A percentile compares a stretch with the other conserved stretches of the same genome.
These are phyloP conservation scores for Actinomortierella ambigua DNA, from an alignment of 371 early-diverging fungal species.

Conservation along the genomic window DNA sequence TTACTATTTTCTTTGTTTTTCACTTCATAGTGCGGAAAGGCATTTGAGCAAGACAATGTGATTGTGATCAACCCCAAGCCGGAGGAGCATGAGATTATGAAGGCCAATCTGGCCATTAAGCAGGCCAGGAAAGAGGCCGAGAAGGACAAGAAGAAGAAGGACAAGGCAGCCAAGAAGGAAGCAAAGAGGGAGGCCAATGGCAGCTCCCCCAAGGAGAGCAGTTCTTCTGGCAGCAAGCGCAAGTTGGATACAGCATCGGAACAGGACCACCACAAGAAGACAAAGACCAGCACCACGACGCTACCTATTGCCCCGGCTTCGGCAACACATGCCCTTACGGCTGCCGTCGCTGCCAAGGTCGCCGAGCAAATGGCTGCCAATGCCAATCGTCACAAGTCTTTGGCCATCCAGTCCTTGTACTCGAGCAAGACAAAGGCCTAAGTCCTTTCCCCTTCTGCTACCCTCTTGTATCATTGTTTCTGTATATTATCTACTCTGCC, in stretches of 20 bases:
- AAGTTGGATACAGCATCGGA: conserved; percentile 19
- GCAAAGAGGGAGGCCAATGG: conserved; percentile 47
- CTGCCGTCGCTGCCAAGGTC: conserved; percentile 59
- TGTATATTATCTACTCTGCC: no score
- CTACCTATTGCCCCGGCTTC: conserved; percentile 12
- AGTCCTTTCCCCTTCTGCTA: no score
- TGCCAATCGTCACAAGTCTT: conserved; percentile 33
- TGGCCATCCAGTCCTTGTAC: conserved; percentile 36
- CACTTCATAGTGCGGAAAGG: conserved; percentile 65
- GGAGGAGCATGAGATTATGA: conserved; percentile 65
- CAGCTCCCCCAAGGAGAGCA: conserved; percentile 12
- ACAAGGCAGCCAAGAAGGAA: conserved; percentile 43
- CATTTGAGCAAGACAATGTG: conserved; percentile 64
- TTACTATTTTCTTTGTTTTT: background rate
- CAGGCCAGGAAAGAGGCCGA: conserved; percentile 64
- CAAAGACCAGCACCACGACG: conserved; percentile 12
- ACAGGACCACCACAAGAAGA: no score
- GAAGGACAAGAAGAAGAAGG: conserved; percentile 52
- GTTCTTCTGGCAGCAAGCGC: conserved; percentile 26
- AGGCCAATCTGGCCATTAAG: conserved; percentile 57
- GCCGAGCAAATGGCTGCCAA: conserved; percentile 59
- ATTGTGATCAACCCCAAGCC: conserved; percentile 79
- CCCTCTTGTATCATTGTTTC: no score
- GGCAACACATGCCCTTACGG: conserved; percentile 47
- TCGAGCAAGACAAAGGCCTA: background rate